These are phyloP conservation scores for Sedum album DNA, from an alignment of 164 flowering plant genomes.

Conservation along the genomic window DNA sequence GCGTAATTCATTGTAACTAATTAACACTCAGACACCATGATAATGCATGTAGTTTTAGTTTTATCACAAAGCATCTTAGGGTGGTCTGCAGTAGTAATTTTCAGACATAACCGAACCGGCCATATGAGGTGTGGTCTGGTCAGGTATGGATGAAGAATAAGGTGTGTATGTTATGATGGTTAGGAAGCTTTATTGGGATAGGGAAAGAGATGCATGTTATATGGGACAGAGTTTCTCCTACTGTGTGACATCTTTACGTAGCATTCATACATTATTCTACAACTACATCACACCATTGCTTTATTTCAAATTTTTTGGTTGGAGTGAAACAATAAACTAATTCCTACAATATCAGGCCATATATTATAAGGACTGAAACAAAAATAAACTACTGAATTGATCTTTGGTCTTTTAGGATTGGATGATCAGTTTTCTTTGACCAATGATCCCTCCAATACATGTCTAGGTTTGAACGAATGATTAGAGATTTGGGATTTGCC, in stretches of 20 bases:
- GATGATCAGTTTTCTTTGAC: background rate
- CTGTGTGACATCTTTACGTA: background rate
- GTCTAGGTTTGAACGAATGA: background rate
- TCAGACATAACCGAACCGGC: too few relatives aligned
- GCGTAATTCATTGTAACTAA: too few relatives aligned
- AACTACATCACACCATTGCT: background rate
- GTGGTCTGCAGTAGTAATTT: too few relatives aligned
- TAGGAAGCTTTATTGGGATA: conserved; percentile 1
- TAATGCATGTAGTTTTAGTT: too few relatives aligned
- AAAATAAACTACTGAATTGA: background rate
- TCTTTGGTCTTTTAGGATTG: background rate
- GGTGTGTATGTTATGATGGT: conserved; percentile 1
- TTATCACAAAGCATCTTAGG: too few relatives aligned
- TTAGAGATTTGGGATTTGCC: background rate
- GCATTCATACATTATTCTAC: background rate
- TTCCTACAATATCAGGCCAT: too few relatives aligned
- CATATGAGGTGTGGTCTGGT: background rate
- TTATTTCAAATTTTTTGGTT: background rate
- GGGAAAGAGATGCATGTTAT: background rate
- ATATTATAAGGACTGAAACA: too few relatives aligned
- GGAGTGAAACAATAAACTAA: background rate
- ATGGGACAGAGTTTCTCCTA: conserved; percentile 6
- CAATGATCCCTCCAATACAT: background rate
- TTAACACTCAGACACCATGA: too few relatives aligned
- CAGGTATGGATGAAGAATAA: background rate